Base-by-base conservation (phyloP, 225 moss, liverwort and hornwort species). In the Rhytidiadelphus loreus region DNA sequence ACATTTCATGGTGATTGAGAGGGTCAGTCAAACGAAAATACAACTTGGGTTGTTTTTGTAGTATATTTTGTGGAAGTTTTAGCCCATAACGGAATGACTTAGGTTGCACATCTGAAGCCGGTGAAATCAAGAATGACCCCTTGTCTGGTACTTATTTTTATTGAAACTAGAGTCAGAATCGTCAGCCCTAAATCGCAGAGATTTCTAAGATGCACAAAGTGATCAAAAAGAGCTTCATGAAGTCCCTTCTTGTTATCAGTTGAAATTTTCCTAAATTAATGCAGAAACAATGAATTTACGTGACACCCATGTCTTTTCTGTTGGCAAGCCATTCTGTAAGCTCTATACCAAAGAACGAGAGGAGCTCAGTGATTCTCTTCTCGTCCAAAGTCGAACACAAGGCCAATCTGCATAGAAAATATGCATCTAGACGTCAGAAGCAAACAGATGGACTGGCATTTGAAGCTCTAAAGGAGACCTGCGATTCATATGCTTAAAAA, bases 301-400 rank as follows among this genome's bases (percentile, higher is more conserved):
- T 16, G 44, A 43, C 83, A 79, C 33, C 41, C 48, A 55, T 41
- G 21, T 71, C 63, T 71, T 68, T 48, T 72, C 43, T 82, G 52
- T 41, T 88, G 57, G 64, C 85, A 85, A 87, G 70, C 26, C 39
- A 28, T 30, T 71, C 68, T 85, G 85, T 33, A 33, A 87, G 55
- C 76, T 65, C 41, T 39, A 81, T 48, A 46, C 21, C 64, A 63
- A 66, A 71, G 43, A 32, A 39, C 46, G 37, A 37, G 73, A 58
- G 41, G 81, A 79, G 20, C 73, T 82, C 81, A 94, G 69, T 94
- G 90, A 87, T 91, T 87, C 82, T 92, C 85, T 85, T 92, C 90
- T 77, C 92, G 85, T 80, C 94, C 94, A 82, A 93, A 94, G 88
- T 94, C 93, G 17, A 91, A 66, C 58, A 93, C 92, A 85, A 94